Percentiles rank a stretch among this genome's conserved stretches.
Conservation (phyloP, 2,329 filamentous ascomycete genomes). For the Colletotrichum salicis region DNA sequence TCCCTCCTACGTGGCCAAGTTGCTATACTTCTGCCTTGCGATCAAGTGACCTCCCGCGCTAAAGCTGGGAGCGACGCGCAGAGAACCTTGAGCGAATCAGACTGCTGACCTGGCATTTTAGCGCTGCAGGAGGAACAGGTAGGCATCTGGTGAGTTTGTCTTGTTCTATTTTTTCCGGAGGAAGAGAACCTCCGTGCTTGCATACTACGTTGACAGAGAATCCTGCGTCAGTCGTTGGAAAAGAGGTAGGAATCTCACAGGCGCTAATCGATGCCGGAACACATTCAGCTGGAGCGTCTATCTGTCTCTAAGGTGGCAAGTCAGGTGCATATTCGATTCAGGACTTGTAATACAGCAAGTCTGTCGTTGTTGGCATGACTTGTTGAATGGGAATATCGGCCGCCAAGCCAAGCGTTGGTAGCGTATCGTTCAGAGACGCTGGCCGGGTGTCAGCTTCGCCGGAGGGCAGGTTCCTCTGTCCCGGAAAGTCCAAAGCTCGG, state of each 20-base stretch:
- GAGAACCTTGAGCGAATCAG: background rate
- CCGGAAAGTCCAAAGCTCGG: conserved; percentile 24
- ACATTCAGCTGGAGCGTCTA: no score
- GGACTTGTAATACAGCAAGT: conserved; percentile 31
- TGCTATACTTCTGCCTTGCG: background rate
- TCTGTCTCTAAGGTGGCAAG: background rate
- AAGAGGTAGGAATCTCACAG: background rate
- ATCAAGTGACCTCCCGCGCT: background rate
- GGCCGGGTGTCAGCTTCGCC: background rate
- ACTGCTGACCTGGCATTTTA: background rate
- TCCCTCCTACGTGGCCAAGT: background rate
- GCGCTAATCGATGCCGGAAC: no score
- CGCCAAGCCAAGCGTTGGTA: conserved; percentile 33
- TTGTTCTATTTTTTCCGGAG: background rate
- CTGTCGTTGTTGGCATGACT: conserved; percentile 30
- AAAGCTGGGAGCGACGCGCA: no score
- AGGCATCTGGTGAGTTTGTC: background rate
- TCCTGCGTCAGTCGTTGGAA: background rate
- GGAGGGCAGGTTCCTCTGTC: conserved; percentile 4
- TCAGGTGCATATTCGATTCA: background rate
- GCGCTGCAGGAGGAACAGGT: background rate
- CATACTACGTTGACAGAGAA: background rate
- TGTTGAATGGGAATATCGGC: conserved; percentile 21
- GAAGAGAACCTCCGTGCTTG: background rate
- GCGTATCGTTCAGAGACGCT: conserved; percentile 26